Conservation (phyloP, 768 basidiomycete genomes). For the Amanita rubescens region DNA sequence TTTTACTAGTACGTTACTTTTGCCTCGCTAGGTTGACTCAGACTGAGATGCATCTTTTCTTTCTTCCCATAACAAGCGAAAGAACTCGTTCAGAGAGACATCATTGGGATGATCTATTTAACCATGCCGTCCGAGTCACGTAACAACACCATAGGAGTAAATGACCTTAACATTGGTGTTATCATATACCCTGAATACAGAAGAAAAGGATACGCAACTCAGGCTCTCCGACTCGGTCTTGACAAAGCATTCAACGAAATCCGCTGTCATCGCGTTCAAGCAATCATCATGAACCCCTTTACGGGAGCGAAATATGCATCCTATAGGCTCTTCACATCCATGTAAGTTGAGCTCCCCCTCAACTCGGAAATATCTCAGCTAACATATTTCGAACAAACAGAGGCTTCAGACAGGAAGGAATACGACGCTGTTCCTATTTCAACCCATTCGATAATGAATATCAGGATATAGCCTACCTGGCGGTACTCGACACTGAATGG, state of each 20-base stretch:
- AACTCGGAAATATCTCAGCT: neutral
- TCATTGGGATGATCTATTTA: slow-evolving; percentile 40
- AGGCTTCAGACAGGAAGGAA: slow-evolving; percentile 60
- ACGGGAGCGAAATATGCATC: neutral
- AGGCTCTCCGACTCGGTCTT: slow-evolving; percentile 39
- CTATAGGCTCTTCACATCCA: slow-evolving; percentile 4
- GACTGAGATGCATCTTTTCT: neutral
- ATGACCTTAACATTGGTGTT: slow-evolving; percentile 53
- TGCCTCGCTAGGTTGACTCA: too few species aligned
- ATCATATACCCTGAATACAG: slow-evolving; percentile 32
- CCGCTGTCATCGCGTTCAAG: slow-evolving; percentile 46
- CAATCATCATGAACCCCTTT: slow-evolving; percentile 36
- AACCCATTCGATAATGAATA: slow-evolving; percentile 37
- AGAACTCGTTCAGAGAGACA: too few species aligned
- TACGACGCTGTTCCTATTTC: slow-evolving; percentile 46
- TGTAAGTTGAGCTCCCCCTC: slow-evolving; percentile 18
- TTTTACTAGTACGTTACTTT: too few species aligned
- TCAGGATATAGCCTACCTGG: slow-evolving; percentile 56
- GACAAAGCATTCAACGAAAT: slow-evolving; percentile 39
- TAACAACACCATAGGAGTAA: slow-evolving; percentile 17
- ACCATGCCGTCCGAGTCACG: slow-evolving; percentile 14
- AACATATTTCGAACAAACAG: slow-evolving; percentile 17
- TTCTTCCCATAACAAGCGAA: neutral
- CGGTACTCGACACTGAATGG: slow-evolving; percentile 60
- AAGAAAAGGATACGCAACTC: slow-evolving; percentile 35